Percentiles rank a stretch among this genome's conserved stretches.
These are phyloP conservation scores for Dendrobium officinale DNA, from an alignment of 106 monocot species.

Conservation along the genomic window DNA sequence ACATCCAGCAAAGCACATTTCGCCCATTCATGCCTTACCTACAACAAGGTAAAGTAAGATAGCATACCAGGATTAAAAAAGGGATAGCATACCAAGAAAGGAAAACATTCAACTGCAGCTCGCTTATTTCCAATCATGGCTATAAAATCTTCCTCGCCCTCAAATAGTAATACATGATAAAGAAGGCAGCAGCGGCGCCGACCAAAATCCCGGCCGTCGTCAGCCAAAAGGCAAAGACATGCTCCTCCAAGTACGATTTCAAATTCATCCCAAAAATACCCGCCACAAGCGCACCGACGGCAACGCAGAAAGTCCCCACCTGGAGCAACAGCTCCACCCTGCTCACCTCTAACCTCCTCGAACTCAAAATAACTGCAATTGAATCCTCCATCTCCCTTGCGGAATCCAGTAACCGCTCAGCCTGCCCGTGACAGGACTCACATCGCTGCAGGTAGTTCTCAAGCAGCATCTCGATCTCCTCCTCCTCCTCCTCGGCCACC, in stretches of 20 bases:
- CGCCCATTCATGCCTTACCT: too few species aligned
- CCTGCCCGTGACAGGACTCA: slow-evolving; percentile 96
- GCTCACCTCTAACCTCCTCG: slow-evolving; percentile 84
- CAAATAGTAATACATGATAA: slow-evolving; percentile 76
- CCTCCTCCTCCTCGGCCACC: slow-evolving; percentile 96
- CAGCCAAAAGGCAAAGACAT: slow-evolving; percentile 80
- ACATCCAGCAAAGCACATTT: too few species aligned
- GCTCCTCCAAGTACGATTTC: slow-evolving; percentile 87
- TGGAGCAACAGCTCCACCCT: slow-evolving; percentile 92
- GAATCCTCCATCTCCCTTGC: slow-evolving; percentile 99
- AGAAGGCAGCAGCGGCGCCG: slow-evolving; percentile 71
- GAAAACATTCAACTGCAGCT: not conserved
- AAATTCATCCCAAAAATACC: slow-evolving; percentile 99
- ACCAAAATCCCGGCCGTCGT: slow-evolving; percentile 81
- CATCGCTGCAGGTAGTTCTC: slow-evolving; percentile 98
- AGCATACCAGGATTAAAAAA: too few species aligned
- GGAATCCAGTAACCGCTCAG: slow-evolving; percentile 93
- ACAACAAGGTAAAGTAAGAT: too few species aligned
- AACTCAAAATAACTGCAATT: slow-evolving; percentile 95
- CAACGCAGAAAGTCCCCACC: slow-evolving; percentile 96
- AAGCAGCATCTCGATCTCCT: slow-evolving; percentile 98
- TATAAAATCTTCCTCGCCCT: slow-evolving; percentile 61
- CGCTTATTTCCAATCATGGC: not conserved
- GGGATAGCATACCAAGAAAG: not conserved
- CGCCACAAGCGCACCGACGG: slow-evolving; percentile 90